These are phyloP conservation scores for Forsythia viridissima DNA, from an alignment of 257 asterid species.

Conservation along the genomic window DNA sequence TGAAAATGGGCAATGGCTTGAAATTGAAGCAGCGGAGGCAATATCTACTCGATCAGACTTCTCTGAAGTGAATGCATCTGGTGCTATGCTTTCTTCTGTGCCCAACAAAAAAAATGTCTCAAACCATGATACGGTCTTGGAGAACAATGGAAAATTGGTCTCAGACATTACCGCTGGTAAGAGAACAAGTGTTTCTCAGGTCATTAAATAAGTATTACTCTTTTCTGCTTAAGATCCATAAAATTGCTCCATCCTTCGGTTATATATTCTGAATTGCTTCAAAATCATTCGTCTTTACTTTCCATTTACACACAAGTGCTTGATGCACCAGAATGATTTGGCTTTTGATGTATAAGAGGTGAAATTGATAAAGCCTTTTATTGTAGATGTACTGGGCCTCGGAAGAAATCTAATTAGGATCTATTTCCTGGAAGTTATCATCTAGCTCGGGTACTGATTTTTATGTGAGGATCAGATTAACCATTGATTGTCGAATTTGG, in stretches of 20 bases:
- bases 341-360: background rate
- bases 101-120: slow-evolving; percentile 53
- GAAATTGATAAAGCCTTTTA: background rate
- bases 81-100: slow-evolving; percentile 53
- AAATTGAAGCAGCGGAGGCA: slow-evolving; percentile 73
- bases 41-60: slow-evolving; percentile 53
- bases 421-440: background rate
- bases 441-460: background rate
- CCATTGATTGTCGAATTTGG: background rate
- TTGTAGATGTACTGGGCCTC: background rate
- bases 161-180: slow-evolving; percentile 49
- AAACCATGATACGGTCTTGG: slow-evolving; percentile 45
- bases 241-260: slow-evolving; percentile 7
- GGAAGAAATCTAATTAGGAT: background rate
- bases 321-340: background rate
- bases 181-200: slow-evolving; percentile 22
- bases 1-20: slow-evolving; percentile 90
- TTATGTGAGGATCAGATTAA: background rate
- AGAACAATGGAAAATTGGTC: slow-evolving; percentile 46
- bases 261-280: slow-evolving; percentile 15
- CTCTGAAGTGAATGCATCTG: slow-evolving; percentile 58
- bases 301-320: slow-evolving; percentile 8
- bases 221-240: background rate
- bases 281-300: slow-evolving; percentile 2
- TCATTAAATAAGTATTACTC: background rate